Percentiles rank a stretch among this genome's conserved stretches.
phyloP scores from a whole-genome alignment of 495 filamentous ascomycete genomes.

The Annulohypoxylon bovei region DNA sequence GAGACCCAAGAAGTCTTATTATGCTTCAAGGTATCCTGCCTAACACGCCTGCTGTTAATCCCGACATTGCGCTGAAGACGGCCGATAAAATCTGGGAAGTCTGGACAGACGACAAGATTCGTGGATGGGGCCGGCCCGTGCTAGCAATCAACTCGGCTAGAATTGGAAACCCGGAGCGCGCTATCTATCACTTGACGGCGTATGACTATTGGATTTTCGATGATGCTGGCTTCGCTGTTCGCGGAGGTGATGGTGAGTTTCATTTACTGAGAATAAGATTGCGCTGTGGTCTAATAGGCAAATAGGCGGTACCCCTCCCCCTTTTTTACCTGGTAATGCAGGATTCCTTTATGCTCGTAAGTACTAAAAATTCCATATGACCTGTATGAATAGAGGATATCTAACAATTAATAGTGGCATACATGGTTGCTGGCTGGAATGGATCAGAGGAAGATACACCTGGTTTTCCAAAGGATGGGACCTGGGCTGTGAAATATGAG shows the following conservation, averaged over 20 bases:
- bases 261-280: neutral
- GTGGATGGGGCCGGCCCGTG: conserved; percentile 54
- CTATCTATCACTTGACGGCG: conserved; percentile 49
- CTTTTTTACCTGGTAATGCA: conserved; percentile 41
- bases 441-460: conserved; percentile 35
- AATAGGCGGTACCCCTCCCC: conserved; percentile 42
- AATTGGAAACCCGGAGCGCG: conserved; percentile 47
- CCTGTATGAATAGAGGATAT: neutral
- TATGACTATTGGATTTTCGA: conserved; percentile 53
- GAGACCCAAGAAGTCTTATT: conserved; percentile 53
- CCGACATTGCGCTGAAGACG: conserved; percentile 46
- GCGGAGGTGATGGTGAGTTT: conserved; percentile 44
- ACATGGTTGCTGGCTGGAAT: conserved; percentile 41
- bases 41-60: conserved; percentile 47
- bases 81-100: conserved; percentile 47
- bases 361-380: neutral
- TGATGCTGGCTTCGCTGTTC: conserved; percentile 54
- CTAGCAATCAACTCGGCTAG: conserved; percentile 53
- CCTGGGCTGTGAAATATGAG: conserved; percentile 27
- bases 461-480: conserved; percentile 35
- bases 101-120: conserved; percentile 54
- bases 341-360: conserved; percentile 45
- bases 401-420: conserved; percentile 29
- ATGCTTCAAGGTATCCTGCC: conserved; percentile 54
- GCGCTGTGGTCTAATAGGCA: neutral